Percentiles rank a stretch among this genome's conserved stretches.
phyloP scores from a whole-genome alignment of 495 filamentous ascomycete genomes.

The Rhypophila decipiens region DNA sequence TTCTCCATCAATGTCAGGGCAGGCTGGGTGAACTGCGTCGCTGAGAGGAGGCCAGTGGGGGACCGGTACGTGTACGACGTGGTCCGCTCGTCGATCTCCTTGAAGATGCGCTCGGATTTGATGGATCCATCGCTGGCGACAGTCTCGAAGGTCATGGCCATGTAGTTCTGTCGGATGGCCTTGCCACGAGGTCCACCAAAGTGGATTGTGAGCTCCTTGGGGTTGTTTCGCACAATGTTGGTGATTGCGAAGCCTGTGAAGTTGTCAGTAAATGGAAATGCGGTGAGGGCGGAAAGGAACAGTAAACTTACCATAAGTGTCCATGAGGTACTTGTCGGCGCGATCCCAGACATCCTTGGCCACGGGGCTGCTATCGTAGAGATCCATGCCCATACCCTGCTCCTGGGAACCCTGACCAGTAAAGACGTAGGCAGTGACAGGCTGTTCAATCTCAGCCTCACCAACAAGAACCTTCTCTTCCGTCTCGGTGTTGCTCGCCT shows the following conservation, averaged over 20 bases:
- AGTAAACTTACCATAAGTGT: slow-evolving; percentile 81
- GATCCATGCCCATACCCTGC: slow-evolving; percentile 99
- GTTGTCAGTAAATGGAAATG: slow-evolving; percentile 30
- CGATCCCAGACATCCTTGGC: slow-evolving; percentile 98
- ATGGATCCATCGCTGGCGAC: slow-evolving; percentile 82
- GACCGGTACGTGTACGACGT: slow-evolving; percentile 95
- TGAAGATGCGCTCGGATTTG: slow-evolving; percentile 99
- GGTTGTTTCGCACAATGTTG: slow-evolving; percentile 99
- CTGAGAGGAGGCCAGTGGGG: slow-evolving; percentile 89
- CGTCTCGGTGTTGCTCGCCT: slow-evolving; percentile 85
- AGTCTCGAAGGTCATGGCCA: slow-evolving; percentile 99
- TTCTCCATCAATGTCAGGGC: slow-evolving; percentile 99
- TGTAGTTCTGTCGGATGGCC: slow-evolving; percentile 96
- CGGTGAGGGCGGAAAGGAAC: not conserved
- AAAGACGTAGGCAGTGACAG: slow-evolving; percentile 95
- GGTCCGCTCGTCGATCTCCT: slow-evolving; percentile 86
- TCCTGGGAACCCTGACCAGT: slow-evolving; percentile 97
- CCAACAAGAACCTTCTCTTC: slow-evolving; percentile 93
- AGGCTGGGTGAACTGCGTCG: slow-evolving; percentile 97
- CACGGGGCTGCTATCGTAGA: slow-evolving; percentile 86
- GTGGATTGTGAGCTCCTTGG: slow-evolving; percentile 96
- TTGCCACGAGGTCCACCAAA: slow-evolving; percentile 96
- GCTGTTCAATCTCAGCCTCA: slow-evolving; percentile 97
- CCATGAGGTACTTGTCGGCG: slow-evolving; percentile 94
- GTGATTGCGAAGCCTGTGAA: slow-evolving; percentile 82